Evolutionary conservation across 148 eudicot species (phyloP), one percentile per base, ranked within the genome.

Genomic region (Nyssa sinensis): DNA sequence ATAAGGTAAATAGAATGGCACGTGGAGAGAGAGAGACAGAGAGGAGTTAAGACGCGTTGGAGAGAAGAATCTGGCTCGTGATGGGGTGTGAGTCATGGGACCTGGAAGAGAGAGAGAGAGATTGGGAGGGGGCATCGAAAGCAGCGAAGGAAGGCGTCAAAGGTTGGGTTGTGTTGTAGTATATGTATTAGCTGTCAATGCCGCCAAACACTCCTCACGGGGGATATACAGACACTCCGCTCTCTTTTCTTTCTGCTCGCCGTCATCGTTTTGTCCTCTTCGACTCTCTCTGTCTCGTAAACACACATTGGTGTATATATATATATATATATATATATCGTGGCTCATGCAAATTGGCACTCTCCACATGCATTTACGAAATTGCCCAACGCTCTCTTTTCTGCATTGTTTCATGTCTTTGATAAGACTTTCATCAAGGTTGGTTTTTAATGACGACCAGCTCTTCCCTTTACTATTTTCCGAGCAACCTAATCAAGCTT

Each of bases 121-220:
- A 19, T 24, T 2, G 31, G 8, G 51, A 32, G 74, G 49, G 61
- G 24, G 32, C 69, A 32, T 61, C 39, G 74, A 74, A 41, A 73
- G 59, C 27, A 66, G 34, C 51, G 65, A 60, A 73, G 64, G 33
- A 34, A 25, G 64, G 64, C 27, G 47, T 65, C 49, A 65, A 35
- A 65, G 24, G 41, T 8, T 17, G 37, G 49, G 32, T 37, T 71
- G 74, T 13, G 44, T 70, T 31, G 32, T 70, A 31, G 47, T 53
- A 23, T 31, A 30, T 13, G 34, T 64, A 66, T 78, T 74, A 79
- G 82, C 82, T 79, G 78, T 79, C 78, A 63, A 63, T 78, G 74
- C 67, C 35, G 74, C 82, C 82, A 79, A 79, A 74, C 74, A 64
- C 78, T 62, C 74, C 78, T 79, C 82, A 79, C 82, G 82, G 78